A percentile compares a stretch with the other conserved stretches of the same genome.
Evolutionary conservation across 2,329 filamentous ascomycete species (phyloP).

Genomic region (Ceratocystis harringtonii): DNA sequence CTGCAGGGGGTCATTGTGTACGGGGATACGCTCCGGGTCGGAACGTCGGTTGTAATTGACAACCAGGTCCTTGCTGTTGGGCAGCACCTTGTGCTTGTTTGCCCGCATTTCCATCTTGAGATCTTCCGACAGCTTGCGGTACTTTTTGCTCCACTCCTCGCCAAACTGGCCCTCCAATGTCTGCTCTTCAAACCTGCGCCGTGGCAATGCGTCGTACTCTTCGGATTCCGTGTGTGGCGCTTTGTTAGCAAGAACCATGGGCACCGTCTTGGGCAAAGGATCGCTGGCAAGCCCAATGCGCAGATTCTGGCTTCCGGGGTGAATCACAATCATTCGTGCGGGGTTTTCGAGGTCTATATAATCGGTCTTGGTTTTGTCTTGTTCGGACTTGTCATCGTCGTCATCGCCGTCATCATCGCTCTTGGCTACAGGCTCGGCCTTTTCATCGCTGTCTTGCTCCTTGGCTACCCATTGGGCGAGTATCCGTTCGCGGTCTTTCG

Average conservation of each 20-base stretch:
- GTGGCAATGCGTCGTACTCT: constrained; percentile 63
- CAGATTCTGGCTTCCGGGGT: constrained; percentile 88
- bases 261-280: constrained; percentile 82
- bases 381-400: constrained; percentile 28
- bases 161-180: constrained; percentile 69
- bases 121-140: constrained; percentile 68
- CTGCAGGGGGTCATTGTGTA: constrained; percentile 87
- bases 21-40: constrained; percentile 71
- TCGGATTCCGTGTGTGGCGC: constrained; percentile 70
- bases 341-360: constrained; percentile 51
- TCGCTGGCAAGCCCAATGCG: constrained; percentile 92
- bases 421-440: constrained; percentile 25
- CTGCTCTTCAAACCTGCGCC: constrained; percentile 47
- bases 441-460: constrained; percentile 22
- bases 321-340: constrained; percentile 86
- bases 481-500: constrained; percentile 75
- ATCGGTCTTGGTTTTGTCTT: constrained; percentile 36
- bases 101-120: constrained; percentile 80
- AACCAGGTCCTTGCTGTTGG: constrained; percentile 94
- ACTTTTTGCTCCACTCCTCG: constrained; percentile 62
- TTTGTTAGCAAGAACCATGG: constrained; percentile 78
- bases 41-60: constrained; percentile 84
- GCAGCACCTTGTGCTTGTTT: constrained; percentile 86
- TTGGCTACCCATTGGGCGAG: constrained; percentile 46
- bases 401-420: constrained; percentile 30